Conservation (phyloP, 352 stramenopile species). For the Phytophthora rubi region DNA sequence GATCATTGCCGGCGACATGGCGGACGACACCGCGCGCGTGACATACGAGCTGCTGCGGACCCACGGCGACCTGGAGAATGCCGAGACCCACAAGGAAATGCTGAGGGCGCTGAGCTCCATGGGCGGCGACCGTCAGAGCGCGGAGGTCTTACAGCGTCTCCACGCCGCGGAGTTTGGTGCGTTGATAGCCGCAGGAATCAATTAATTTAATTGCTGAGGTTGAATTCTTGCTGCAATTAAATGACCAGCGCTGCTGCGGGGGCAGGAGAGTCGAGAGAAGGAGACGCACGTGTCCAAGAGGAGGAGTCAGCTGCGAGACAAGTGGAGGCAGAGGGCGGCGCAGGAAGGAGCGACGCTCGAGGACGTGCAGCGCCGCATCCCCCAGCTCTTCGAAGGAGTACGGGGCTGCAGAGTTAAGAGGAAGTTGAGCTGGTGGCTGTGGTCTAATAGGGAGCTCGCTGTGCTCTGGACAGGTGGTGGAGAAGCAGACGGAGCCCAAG, state of each 20-base stretch:
- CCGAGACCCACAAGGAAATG: constrained; percentile 49
- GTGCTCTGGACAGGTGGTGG: constrained; percentile 20
- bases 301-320: constrained; percentile 41
- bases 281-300: constrained; percentile 38
- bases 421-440: neutral
- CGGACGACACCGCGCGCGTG: constrained; percentile 15
- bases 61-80: constrained; percentile 26
- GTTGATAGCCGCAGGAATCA: constrained; percentile 2
- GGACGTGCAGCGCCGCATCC: constrained; percentile 44
- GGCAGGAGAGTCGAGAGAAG: constrained; percentile 15
- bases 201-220: neutral
- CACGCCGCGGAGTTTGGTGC: constrained; percentile 57
- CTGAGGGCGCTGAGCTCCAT: constrained; percentile 42
- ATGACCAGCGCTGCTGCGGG: constrained; percentile 39
- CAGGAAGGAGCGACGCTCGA: constrained; percentile 41
- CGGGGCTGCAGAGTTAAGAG: neutral
- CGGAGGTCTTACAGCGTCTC: constrained; percentile 45
- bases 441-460: neutral
- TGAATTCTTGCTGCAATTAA: neutral
- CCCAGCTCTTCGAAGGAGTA: constrained; percentile 56
- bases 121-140: constrained; percentile 29
- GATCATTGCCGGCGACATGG: constrained; percentile 8
- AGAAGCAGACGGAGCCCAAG: constrained; percentile 20
- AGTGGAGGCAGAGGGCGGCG: constrained; percentile 43
- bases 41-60: constrained; percentile 45